phyloP scores from a whole-genome alignment of 139 green algal species.

The Mesotaenium endlicherianum region DNA sequence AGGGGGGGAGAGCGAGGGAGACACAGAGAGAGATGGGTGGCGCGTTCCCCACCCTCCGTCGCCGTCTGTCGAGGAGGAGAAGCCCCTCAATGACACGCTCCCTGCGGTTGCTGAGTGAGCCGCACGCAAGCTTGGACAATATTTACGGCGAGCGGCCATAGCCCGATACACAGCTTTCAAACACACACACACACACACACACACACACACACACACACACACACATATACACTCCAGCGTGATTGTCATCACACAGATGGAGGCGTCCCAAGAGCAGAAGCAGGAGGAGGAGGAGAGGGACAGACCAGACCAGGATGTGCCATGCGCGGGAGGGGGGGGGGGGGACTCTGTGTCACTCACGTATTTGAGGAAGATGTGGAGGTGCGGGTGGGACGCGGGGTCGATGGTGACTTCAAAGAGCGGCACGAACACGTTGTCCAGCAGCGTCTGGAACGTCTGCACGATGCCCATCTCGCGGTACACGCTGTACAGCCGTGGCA shows the following conservation, averaged over 20 bases:
- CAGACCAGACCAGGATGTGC: background rate
- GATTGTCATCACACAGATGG: too few species aligned
- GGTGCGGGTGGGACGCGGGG: slow-evolving; percentile 89
- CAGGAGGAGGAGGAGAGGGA: background rate
- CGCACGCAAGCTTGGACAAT: too few species aligned
- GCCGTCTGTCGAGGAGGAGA: too few species aligned
- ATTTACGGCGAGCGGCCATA: too few species aligned
- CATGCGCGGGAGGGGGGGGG: too few species aligned
- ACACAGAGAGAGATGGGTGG: background rate
- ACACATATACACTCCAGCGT: too few species aligned
- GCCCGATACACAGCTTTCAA: too few species aligned
- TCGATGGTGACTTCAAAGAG: slow-evolving; percentile 97
- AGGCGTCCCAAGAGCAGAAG: background rate
- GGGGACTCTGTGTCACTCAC: slow-evolving; percentile 10
- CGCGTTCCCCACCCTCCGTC: too few species aligned
- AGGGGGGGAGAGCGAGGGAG: background rate
- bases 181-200: too few species aligned
- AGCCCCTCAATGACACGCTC: too few species aligned
- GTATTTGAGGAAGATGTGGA: slow-evolving; percentile 89
- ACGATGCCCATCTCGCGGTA: slow-evolving; percentile 85
- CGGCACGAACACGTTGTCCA: slow-evolving; percentile 97
- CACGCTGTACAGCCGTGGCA: slow-evolving; percentile 95
- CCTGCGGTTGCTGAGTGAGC: too few species aligned
- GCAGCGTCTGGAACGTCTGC: slow-evolving; percentile 75
- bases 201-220: too few species aligned